These are phyloP conservation scores for Metschnikowia lochheadii DNA, from an alignment of 805 yeast species.

Conservation along the genomic window DNA sequence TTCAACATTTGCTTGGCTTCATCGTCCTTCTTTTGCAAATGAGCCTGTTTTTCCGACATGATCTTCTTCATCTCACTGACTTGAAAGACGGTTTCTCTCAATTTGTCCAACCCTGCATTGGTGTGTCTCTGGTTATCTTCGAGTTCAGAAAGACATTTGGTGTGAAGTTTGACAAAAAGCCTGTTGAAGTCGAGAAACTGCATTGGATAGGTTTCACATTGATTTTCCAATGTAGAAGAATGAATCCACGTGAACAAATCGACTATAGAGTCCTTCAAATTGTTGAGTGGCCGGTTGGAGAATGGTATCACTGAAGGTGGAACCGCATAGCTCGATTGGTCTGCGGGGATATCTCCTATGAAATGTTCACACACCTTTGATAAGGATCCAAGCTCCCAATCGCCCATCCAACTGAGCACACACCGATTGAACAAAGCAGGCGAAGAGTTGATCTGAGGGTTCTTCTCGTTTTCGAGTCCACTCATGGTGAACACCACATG, in stretches of 20 bases:
- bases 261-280: conserved; percentile 44
- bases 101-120: conserved; percentile 65
- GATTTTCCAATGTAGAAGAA: conserved; percentile 16
- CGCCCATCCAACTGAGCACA: conserved; percentile 84
- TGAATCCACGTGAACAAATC: conserved; percentile 49
- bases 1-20: conserved; percentile 72
- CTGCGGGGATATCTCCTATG: conserved; percentile 49
- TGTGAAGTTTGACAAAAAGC: conserved; percentile 42
- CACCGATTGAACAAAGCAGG: conserved; percentile 91
- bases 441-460: conserved; percentile 59
- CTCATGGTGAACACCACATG: conserved; percentile 81
- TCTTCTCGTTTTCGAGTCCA: conserved; percentile 29
- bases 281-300: conserved; percentile 12
- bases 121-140: conserved; percentile 70
- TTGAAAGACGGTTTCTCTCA: conserved; percentile 71
- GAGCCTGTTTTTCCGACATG: conserved; percentile 49
- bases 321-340: conserved; percentile 36
- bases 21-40: conserved; percentile 51
- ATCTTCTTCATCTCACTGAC: conserved; percentile 57
- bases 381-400: conserved; percentile 59
- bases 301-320: conserved; percentile 25
- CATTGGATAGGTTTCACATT: conserved; percentile 43
- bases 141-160: conserved; percentile 42
- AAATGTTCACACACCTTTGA: conserved; percentile 45
- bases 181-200: conserved; percentile 49